Percentiles rank a stretch among this genome's conserved stretches.
phyloP scores from a whole-genome alignment of 1,284 basidiomycete species.

The Bjerkandera adusta region DNA sequence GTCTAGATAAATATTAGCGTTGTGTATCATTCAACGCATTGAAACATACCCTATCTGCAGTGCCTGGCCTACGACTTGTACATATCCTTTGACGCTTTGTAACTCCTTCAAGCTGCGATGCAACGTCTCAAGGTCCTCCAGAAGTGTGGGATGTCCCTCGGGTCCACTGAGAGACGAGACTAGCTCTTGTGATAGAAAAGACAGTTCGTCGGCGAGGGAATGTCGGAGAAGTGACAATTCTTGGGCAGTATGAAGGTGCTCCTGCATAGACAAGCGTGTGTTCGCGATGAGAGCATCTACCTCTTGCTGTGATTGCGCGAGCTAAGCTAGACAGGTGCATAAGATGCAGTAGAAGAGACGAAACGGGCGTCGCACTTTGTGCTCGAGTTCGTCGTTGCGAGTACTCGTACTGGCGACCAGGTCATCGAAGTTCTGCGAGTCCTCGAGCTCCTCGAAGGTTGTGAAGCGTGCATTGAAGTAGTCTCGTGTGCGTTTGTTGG shows the following conservation, averaged over 20 bases:
- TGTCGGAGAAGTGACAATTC: conserved; percentile 75
- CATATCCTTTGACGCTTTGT: conserved; percentile 73
- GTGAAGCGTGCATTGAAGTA: conserved; percentile 46
- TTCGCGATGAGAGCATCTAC: conserved; percentile 43
- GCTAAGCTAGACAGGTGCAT: conserved; percentile 53
- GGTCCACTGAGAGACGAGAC: conserved; percentile 51
- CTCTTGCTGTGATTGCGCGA: conserved; percentile 47
- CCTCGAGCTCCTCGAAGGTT: conserved; percentile 39
- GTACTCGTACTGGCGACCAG: conserved; percentile 32
- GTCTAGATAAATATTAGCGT: conserved; percentile 37
- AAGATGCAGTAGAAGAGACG: conserved; percentile 3
- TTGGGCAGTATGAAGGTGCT: conserved; percentile 61
- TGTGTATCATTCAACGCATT: conserved; percentile 10
- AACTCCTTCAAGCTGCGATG: conserved; percentile 74
- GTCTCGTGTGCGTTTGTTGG: conserved; percentile 41
- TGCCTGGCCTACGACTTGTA: conserved; percentile 69
- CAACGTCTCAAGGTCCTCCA: conserved; percentile 79
- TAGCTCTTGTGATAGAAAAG: conserved; percentile 65
- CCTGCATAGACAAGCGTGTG: conserved; percentile 41
- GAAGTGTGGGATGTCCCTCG: conserved; percentile 52
- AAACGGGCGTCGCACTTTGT: conserved; percentile 25
- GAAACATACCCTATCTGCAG: conserved; percentile 71
- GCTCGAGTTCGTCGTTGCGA: conserved; percentile 23
- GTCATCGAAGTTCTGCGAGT: conserved; percentile 33
- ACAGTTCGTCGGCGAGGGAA: conserved; percentile 72